Base-by-base conservation (phyloP, 441 rosid genomes). In the Croton setiger region DNA sequence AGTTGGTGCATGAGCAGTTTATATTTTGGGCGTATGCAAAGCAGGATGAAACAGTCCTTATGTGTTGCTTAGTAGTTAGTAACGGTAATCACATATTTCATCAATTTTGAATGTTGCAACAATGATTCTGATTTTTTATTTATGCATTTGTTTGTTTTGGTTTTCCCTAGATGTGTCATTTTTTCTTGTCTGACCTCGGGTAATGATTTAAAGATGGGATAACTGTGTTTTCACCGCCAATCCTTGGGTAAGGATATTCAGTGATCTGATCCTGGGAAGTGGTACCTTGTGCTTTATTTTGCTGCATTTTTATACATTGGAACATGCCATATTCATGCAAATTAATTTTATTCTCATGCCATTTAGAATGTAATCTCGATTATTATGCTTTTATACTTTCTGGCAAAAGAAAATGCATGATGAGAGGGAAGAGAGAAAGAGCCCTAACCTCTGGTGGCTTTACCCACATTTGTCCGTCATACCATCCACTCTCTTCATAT, bases 401-500 rank as follows among this genome's bases (percentile, higher is more conserved):
- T 23, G 33, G 8, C 23, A 37, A 9, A 27, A 23, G 31, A 31
- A 57, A 57, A 37, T 15, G 57, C 23, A 37, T 35, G 56, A 0
- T 39, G 11, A 23, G 9, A 36, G 60, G 11, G 17, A 47, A 18
- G 23, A 67, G 47, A 39, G 66, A 17, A 54, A 31, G 63, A 13
- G 49, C 41, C 72, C 88, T 73, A 73, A 91, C 97, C 97, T 91
- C 97, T 0, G 98, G 96, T 43, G 98, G 98, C 75, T 93, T 93
- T 36, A 88, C 97, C 93, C 94, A 91, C 95, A 89, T 93, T 75
- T 91, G 97, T 21, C 98, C 97, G 58, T 93, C 96, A 77, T 93
- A 93, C 96, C 98, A 93, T 74, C 98, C 97, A 48, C 88, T 93
- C 81, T 93, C 98, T 84, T 93, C 98, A 51, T 93, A 91, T 15